Base-by-base conservation (phyloP, 495 filamentous ascomycete species). In the Talaromyces ruber region DNA sequence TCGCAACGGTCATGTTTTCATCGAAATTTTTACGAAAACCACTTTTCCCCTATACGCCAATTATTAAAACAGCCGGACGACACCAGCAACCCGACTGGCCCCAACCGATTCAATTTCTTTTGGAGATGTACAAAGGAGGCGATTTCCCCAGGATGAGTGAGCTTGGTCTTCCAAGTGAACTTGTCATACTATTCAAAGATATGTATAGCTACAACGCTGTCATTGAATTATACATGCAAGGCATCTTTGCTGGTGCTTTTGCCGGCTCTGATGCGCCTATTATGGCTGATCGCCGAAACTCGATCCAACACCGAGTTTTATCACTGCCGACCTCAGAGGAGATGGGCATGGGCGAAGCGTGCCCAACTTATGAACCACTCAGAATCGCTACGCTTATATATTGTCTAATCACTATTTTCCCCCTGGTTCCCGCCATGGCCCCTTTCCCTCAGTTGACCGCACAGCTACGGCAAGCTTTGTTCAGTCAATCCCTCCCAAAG, bases 171-270 rank as follows among this genome's bases (percentile, higher is more conserved):
- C 45, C 59, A 2, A 24, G 18, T n/a, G 59, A 52, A 26, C 29
- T 60, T 7, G 21, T 60, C 24, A 34, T 4, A 14, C 59, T 60
- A 24, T 60, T 60, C 26, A 30, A 50, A 14, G 59, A 60, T 52
- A 60, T 60, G 37, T 60, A 60, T 18, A 60, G 37, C 43, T 60
- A 60, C 25, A 60, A 60, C 59, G 59, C 59, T 45, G 59, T 60
- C 26, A 47, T 60, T 24, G 59, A 60, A 14, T 34, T 60, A 22
- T 60, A 60, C n/a, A 60, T 52, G 22, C 59, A 60, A 34, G 59
- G 59, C 24, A 60, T 60, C 32, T 60, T 60, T 32, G 24, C 59
- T 30, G 59, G 59, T 4, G 50, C 59, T 21, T 60, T 60, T 52
- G 59, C n/a, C 8, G 45, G 59, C 16, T 60, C 43, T 9, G 59